Percentiles rank a stretch among this genome's conserved stretches.
Conservation (phyloP, 345 rosid genomes). For the Alliaria petiolata region DNA sequence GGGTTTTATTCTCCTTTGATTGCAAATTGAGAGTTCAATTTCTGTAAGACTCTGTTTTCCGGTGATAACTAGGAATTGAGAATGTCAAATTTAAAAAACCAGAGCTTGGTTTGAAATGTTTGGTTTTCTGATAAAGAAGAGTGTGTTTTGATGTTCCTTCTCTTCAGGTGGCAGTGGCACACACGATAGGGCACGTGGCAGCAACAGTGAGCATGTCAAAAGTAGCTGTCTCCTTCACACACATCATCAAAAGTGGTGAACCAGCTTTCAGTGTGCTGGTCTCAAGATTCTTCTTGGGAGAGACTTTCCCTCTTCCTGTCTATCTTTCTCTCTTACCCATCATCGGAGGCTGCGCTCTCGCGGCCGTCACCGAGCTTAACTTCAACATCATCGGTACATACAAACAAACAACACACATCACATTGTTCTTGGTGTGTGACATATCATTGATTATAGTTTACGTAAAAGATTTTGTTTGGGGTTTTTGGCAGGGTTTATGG, state of each 20-base stretch:
- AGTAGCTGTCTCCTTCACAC: conserved; percentile 34
- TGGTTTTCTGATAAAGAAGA: background rate
- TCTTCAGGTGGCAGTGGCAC: conserved; percentile 86
- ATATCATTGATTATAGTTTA: no score
- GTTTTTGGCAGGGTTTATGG: conserved; percentile 77
- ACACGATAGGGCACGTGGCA: conserved; percentile 92
- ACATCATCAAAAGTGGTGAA: conserved; percentile 26
- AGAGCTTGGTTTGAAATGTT: background rate
- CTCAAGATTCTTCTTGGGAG: conserved; percentile 68
- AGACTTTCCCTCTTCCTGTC: conserved; percentile 52
- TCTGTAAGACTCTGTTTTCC: background rate
- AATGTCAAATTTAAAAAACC: background rate
- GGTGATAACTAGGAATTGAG: background rate
- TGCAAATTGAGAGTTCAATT: no score
- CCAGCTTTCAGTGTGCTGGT: conserved; percentile 90
- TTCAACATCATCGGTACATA: no score
- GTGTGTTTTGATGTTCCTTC: background rate
- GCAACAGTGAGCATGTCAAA: conserved; percentile 97
- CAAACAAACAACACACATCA: no score
- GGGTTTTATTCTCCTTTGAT: background rate
- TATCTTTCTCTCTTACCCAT: no score
- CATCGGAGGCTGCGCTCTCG: no score
- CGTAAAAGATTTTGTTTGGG: no score
- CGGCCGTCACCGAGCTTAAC: no score
- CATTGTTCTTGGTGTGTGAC: no score